phyloP scores from a whole-genome alignment of 2,329 filamentous ascomycete genomes.

The Aspergillus sp. region DNA sequence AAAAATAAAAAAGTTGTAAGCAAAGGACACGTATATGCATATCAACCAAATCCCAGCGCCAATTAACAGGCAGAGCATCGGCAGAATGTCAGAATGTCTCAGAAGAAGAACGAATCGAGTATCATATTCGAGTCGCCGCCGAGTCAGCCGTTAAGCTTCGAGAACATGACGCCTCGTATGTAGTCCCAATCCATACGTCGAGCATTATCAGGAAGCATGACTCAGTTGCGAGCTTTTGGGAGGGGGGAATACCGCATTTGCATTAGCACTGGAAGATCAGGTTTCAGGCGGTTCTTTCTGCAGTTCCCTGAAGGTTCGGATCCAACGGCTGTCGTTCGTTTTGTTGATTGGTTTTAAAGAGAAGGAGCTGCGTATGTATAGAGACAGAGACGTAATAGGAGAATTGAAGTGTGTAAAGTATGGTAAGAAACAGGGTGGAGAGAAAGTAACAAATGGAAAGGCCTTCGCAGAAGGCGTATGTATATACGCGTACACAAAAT shows the following conservation, averaged over 20 bases:
- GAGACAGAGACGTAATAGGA: too few species aligned
- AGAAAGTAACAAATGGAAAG: not conserved
- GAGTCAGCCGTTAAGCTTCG: not conserved
- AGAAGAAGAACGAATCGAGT: not conserved
- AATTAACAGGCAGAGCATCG: not conserved
- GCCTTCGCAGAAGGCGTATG: not conserved
- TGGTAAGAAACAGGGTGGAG: too few species aligned
- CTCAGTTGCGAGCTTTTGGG: not conserved
- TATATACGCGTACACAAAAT: not conserved
- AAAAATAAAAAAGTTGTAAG: conserved; percentile 1
- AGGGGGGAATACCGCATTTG: not conserved
- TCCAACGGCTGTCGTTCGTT: not conserved
- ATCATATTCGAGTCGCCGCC: not conserved
- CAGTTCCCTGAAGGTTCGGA: not conserved
- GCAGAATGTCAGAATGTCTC: not conserved
- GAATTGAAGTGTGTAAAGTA: too few species aligned
- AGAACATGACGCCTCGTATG: too few species aligned
- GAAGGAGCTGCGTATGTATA: too few species aligned
- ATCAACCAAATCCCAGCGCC: not conserved
- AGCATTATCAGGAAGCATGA: not conserved
- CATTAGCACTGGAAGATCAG: not conserved
- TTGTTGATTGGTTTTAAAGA: too few species aligned
- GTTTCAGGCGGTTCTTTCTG: not conserved
- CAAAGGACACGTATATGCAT: not conserved
- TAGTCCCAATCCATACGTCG: too few species aligned